Base-by-base conservation (phyloP, 1,139 yeast species). In the Sugiyamaella castrensis region DNA sequence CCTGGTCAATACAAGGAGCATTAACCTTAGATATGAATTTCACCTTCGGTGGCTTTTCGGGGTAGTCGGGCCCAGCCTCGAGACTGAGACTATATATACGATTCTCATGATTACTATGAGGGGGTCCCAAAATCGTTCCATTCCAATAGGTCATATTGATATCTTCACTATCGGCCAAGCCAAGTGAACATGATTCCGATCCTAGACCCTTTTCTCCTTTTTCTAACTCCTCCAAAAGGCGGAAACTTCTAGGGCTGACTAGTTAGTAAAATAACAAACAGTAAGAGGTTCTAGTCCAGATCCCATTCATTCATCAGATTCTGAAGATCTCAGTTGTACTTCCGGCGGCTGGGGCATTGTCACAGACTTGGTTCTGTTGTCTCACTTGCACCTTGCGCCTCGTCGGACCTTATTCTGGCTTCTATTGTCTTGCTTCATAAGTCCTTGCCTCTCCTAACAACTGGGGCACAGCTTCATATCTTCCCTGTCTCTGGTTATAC, bases 141-240 rank as follows among this genome's bases (percentile, higher is more conserved):
- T 89, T 91, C 98, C 98, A 91, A 61, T 82, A 72, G 7, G 95
- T 85, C 94, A 91, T 87, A 54, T 91, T 76, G 58, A 88, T 87
- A 66, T 91, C 98, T 60, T 87, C 96, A 57, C 86, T 83, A 63
- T 86, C 91, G 35, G 88, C 81, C 47, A 91, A 75, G 0, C 98
- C 98, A 61, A 91, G 88, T 16, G 98, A 91, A 67, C 96, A 91
- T 24, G 96, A 86, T 67, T 94, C 98, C 32, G 97, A 94, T 28
- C 98, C 98, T 47, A 87, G 75, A 12, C 98, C 98, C 68, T 94
- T 94, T 67, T 94, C 99, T 46, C 98, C 98, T 65, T 91, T 92
- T 68, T 94, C 99, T 57, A 94, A 77, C 71, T 92, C 98, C 72
- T 92, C 98, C 56, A 92, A 76, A 42, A 92, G 78, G 65, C 95